These are phyloP conservation scores for Penicillium thymicola DNA, from an alignment of 2,329 filamentous ascomycete genomes.

Conservation along the genomic window DNA sequence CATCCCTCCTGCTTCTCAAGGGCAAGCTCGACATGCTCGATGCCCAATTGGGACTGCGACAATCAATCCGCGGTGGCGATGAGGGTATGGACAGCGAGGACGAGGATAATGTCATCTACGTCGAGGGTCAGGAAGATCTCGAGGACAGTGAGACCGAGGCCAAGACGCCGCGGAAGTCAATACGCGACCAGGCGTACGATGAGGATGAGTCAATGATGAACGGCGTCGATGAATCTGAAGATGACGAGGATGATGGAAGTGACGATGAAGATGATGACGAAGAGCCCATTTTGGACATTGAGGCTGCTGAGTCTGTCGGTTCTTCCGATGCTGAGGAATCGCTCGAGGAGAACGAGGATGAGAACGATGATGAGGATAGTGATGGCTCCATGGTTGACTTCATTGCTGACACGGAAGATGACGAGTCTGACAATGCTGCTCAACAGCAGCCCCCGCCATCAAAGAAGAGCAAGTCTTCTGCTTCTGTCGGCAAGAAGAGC, in stretches of 20 bases:
- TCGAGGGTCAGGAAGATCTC: constrained; percentile 72
- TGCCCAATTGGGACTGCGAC: constrained; percentile 78
- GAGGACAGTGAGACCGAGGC: constrained; percentile 40
- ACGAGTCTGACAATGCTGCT: constrained; percentile 33
- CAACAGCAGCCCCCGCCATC: constrained; percentile 28
- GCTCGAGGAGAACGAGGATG: constrained; percentile 60
- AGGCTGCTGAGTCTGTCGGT: constrained; percentile 43
- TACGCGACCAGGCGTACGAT: constrained; percentile 39
- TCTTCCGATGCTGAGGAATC: constrained; percentile 47
- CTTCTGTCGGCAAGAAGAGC: constrained; percentile 28
- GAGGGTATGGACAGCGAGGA: constrained; percentile 51
- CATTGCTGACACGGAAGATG: constrained; percentile 48
- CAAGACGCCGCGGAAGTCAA: constrained; percentile 36
- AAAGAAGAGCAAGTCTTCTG: constrained; percentile 36
- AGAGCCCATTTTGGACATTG: constrained; percentile 44
- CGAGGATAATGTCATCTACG: constrained; percentile 75
- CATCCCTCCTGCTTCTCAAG: constrained; percentile 81
- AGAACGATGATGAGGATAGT: constrained; percentile 63
- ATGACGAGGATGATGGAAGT: constrained; percentile 50
- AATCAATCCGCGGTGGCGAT: constrained; percentile 58
- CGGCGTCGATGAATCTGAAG: constrained; percentile 44
- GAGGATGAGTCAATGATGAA: constrained; percentile 44
- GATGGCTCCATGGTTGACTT: constrained; percentile 48
- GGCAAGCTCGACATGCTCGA: constrained; percentile 94
- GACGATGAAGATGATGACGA: constrained; percentile 54